A percentile compares a stretch with the other conserved stretches of the same genome.
These are phyloP conservation scores for Leptomonas pyrrhocoris DNA, from an alignment of 208 protist species.

Conservation along the genomic window DNA sequence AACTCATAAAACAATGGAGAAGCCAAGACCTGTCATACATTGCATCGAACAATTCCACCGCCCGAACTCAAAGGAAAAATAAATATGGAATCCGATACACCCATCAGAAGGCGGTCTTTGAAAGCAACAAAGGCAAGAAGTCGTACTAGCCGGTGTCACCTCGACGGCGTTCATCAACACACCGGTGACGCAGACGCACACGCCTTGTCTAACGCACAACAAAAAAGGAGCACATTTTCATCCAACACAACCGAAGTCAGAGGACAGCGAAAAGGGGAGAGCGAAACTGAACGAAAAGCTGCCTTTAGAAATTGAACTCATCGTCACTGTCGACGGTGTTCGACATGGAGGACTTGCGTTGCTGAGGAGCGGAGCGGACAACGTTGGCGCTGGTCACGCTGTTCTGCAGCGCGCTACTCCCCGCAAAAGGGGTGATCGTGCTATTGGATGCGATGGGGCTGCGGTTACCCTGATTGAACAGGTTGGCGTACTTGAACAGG, in stretches of 20 bases:
- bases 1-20: no score
- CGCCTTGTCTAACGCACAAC: slow-evolving; percentile 11
- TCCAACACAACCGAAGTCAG: no score
- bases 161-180: no score
- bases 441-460: slow-evolving; percentile 40
- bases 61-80: no score
- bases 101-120: no score
- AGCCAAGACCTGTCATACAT: no score
- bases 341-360: slow-evolving; percentile 29
- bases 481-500: slow-evolving; percentile 60
- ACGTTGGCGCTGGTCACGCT: slow-evolving; percentile 30
- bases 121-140: no score
- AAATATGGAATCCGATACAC: no score
- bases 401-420: slow-evolving; percentile 25
- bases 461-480: slow-evolving; percentile 67
- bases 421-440: slow-evolving; percentile 29
- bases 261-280: slow-evolving; percentile 16
- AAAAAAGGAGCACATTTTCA: slow-evolving; percentile 6
- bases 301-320: slow-evolving; percentile 85
- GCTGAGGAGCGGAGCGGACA: slow-evolving; percentile 36
- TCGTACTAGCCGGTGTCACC: no score
- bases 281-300: slow-evolving; percentile 20
- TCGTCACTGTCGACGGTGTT: slow-evolving; percentile 60
- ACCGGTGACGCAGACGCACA: no score
- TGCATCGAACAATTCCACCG: no score